These are phyloP conservation scores for Psilocybe cyanescens DNA, from an alignment of 768 basidiomycete genomes.

Conservation along the genomic window DNA sequence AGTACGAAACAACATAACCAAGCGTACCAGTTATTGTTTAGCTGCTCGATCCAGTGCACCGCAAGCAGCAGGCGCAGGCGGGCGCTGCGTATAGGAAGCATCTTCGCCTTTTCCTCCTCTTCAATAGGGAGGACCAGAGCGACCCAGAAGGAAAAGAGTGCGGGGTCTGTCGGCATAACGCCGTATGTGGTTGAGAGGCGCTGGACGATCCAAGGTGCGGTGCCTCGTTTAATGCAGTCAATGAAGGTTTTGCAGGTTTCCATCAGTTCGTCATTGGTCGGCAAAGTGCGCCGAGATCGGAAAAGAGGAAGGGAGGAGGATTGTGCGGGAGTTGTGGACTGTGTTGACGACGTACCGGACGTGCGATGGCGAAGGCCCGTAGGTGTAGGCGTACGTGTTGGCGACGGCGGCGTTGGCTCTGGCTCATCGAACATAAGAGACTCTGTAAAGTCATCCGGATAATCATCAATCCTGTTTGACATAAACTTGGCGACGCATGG, in stretches of 20 bases:
- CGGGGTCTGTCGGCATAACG: constrained; percentile 72
- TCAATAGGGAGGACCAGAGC: constrained; percentile 90
- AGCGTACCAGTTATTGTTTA: constrained; percentile 55
- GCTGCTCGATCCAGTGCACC: constrained; percentile 91
- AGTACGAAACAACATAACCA: constrained; percentile 27
- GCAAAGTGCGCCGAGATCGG: constrained; percentile 11
- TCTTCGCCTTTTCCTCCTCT: constrained; percentile 85
- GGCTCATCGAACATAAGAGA: constrained; percentile 13
- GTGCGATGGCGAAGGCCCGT: not conserved
- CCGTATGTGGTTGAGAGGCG: constrained; percentile 82
- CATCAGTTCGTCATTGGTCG: constrained; percentile 58
- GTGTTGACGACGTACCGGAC: not conserved
- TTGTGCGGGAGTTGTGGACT: not conserved
- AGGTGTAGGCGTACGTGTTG: constrained; percentile 10
- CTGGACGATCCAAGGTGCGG: constrained; percentile 93
- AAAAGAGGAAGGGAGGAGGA: no score
- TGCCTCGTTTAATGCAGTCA: constrained; percentile 57
- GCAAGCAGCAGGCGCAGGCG: constrained; percentile 82
- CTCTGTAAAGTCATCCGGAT: constrained; percentile 41
- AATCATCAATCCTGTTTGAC: constrained; percentile 36
- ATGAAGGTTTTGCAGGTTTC: constrained; percentile 46
- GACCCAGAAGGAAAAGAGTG: constrained; percentile 87
- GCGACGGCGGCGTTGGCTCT: constrained; percentile 4
- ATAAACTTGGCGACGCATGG: constrained; percentile 2
- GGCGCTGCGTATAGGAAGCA: constrained; percentile 80